Base-by-base conservation (phyloP, 345 rosid species). In the Syzygium grande region DNA sequence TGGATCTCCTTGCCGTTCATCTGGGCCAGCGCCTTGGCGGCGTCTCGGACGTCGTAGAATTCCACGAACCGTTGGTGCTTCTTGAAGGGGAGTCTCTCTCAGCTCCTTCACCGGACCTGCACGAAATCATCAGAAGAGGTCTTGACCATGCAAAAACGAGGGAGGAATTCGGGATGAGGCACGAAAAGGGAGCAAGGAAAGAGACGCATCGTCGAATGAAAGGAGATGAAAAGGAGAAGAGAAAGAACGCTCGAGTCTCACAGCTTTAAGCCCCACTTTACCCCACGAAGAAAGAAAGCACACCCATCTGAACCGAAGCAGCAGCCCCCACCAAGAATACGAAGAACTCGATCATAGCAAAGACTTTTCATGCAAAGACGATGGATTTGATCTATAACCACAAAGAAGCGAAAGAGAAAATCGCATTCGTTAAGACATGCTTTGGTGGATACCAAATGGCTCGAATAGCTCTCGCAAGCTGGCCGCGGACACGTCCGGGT, bases 1-100 rank as follows among this genome's bases (percentile, higher is more conserved):
- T 84, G 78, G 87, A 98, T 94, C 84, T 91, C 92, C 88, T 92
- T 92, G 1, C 98, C 99, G 86, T 96, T 89, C 98, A 95, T 94
- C 85, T 92, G 95, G 52, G 68, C 88, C 17, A 95, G 91, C 78
- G 99, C 99, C 89, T 78, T 91, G 6, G 98, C 94, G 0, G 99
- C 98, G 85, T 96, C 96, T 86, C 99, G 94, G 0, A 95, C 91
- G 86, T 98, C 99, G 87, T 91, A 95, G 84, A 93, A 98, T 94
- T 98, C 99, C 0, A 98, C 88, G 68, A 98, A 98, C 86, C 95
- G 92, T 51, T 98, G 99, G 79, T 94, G 95, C 89, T 91, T 96
- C 93, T 98, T 98, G 73, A 86, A 90, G 17, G 99, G 99, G 99
- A 5, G 99, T 98, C 91, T 95, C 99, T 88, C 99, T 91, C 65